These are phyloP conservation scores for Tephrocybe sp. DNA, from an alignment of 768 basidiomycete species.

Conservation along the genomic window DNA sequence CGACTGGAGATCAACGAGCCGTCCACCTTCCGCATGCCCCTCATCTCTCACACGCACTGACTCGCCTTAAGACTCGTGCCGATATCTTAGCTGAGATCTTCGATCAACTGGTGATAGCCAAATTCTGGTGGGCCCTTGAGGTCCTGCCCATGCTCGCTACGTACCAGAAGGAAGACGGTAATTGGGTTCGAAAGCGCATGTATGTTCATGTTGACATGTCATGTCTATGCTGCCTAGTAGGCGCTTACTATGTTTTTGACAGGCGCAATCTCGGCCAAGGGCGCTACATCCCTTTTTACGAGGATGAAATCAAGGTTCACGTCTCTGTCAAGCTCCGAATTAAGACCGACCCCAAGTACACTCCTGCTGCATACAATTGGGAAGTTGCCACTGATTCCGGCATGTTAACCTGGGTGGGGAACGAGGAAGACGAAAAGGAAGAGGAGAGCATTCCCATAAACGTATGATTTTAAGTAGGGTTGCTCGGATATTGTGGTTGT, in stretches of 20 bases:
- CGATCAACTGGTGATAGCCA: constrained; percentile 20
- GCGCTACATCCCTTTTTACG: constrained; percentile 26
- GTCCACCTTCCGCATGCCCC: background rate
- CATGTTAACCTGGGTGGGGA: constrained; percentile 16
- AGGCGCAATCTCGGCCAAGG: constrained; percentile 29
- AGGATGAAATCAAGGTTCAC: constrained; percentile 24
- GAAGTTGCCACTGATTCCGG: constrained; percentile 7
- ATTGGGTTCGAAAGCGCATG: constrained; percentile 24
- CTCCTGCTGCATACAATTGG: constrained; percentile 21
- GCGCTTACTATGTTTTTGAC: background rate
- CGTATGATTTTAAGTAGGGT: background rate
- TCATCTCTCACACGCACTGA: constrained; percentile 7
- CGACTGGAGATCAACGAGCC: background rate
- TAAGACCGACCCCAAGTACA: constrained; percentile 4
- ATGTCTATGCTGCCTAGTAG: background rate
- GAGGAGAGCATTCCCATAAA: background rate
- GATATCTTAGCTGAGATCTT: constrained; percentile 20
- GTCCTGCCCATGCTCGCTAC: constrained; percentile 22
- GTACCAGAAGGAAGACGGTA: constrained; percentile 21
- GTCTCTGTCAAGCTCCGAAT: constrained; percentile 19
- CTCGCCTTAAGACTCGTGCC: constrained; percentile 1
- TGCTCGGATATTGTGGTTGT: too few relatives aligned
- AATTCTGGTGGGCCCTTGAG: constrained; percentile 26
- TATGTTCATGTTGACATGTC: constrained; percentile 5
- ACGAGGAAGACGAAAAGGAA: constrained; percentile 2